Base-by-base conservation (phyloP, 2,329 filamentous ascomycete genomes). In the Exophiala oligosperma region DNA sequence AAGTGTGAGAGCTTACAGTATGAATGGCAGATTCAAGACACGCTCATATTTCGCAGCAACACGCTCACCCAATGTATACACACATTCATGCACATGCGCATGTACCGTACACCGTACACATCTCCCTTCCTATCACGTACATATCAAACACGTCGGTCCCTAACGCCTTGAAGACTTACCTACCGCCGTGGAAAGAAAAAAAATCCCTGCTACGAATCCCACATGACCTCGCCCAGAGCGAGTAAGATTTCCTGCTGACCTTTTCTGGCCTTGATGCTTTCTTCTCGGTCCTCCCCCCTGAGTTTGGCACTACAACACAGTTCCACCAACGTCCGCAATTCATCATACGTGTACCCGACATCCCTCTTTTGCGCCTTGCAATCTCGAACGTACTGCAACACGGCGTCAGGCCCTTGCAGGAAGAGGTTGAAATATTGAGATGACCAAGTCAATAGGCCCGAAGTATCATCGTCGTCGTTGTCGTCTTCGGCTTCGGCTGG, bases 381-480 rank as follows among this genome's bases (percentile, higher is more conserved):
- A 24, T 76, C 73, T 49, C 75, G 75, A 4, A 76, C 76, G 49
- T 76, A 74, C 44, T 76, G 72, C 6, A 79, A 65, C 1, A 77
- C 69, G 54, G 73, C 73, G n/a, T 77, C 74, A 0, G 76, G 70
- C 0, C 77, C 77, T 61, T 77, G 73, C 12, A 79, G 69, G 70
- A 79, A 79, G 72, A 77, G 77, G 61, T 78, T 74, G 24, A 78
- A 70, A 65, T 78, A 79, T 48, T 76, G 77, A 38, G 75, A 73
- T 47, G 74, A 76, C 51, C 72, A 72, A 1, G 74, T 74, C 47
- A 79, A 69, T 9, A 76, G 73, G 23, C 77, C 72, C 1, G 71
- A 60, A 57, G 77, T 74, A 23, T 69, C 63, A 2, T 65, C 54
- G 38, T 64, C 53, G 21, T 60, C 60, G 21, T 47, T 32, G 29